Percentiles rank a stretch among this genome's conserved stretches.
These are phyloP conservation scores for Catenaria anguillulae DNA, from an alignment of 371 early-diverging fungal species.

Conservation along the genomic window DNA sequence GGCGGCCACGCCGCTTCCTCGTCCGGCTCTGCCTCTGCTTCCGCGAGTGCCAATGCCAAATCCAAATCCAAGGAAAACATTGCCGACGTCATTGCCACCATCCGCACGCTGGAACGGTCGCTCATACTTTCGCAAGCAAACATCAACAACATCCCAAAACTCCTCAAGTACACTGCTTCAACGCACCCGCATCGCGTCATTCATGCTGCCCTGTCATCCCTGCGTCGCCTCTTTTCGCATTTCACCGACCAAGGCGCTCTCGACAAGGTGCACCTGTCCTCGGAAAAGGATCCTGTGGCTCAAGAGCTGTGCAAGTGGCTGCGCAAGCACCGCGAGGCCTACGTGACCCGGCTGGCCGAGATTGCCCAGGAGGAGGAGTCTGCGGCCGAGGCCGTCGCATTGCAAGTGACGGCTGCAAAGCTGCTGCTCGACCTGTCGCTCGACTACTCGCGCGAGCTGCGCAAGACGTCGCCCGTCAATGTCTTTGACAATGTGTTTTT, in stretches of 20 bases:
- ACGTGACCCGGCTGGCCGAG: slow-evolving; percentile 34
- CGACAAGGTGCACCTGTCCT: slow-evolving; percentile 19
- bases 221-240: slow-evolving; percentile 50
- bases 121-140: slow-evolving; percentile 10
- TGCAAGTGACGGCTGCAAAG: slow-evolving; percentile 20
- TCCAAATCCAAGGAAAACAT: slow-evolving; percentile 4
- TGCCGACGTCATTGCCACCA: neutral
- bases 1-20: too few relatives aligned
- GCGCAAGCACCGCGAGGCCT: slow-evolving; percentile 48
- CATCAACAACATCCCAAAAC: slow-evolving; percentile 27
- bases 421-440: slow-evolving; percentile 29
- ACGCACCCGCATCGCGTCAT: slow-evolving; percentile 24
- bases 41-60: too few relatives aligned
- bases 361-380: slow-evolving; percentile 39
- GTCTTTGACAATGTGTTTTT: slow-evolving; percentile 20
- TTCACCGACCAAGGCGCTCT: slow-evolving; percentile 51
- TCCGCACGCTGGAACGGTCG: slow-evolving; percentile 12
- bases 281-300: slow-evolving; percentile 18
- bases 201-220: slow-evolving; percentile 50
- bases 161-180: slow-evolving; percentile 32
- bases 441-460: neutral
- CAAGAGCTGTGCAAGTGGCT: slow-evolving; percentile 36
- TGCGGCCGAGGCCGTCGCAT: slow-evolving; percentile 21
- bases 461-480: slow-evolving; percentile 2
- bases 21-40: too few relatives aligned